Conservation (phyloP, 352 stramenopile genomes). For the Vaucheria bursata region DNA sequence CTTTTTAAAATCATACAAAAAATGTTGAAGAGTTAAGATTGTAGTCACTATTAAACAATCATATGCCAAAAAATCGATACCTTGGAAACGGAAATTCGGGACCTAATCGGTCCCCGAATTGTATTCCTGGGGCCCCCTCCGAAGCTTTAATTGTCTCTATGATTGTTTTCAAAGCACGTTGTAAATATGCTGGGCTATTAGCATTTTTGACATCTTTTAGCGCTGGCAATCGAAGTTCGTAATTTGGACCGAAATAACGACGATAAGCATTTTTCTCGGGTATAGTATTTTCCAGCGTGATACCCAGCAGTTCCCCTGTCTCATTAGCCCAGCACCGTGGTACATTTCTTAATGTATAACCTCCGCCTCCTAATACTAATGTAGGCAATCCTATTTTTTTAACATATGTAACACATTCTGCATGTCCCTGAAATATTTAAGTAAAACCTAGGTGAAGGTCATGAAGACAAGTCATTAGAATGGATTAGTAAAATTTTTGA, state of each 20-base stretch:
- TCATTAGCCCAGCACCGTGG: conserved; percentile 88
- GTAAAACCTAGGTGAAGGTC: not conserved
- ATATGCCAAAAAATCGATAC: too few species aligned
- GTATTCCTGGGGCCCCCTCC: conserved; percentile 37
- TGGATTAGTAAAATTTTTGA: not conserved
- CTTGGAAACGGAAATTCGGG: too few species aligned
- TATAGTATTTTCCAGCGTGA: conserved; percentile 82
- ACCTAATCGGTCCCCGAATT: conserved; percentile 15
- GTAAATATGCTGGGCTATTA: conserved; percentile 79
- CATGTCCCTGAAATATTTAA: conserved; percentile 64
- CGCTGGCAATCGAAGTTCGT: conserved; percentile 89
- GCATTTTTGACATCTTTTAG: conserved; percentile 98
- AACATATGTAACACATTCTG: conserved; percentile 90
- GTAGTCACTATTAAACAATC: too few species aligned
- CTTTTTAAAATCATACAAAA: too few species aligned
- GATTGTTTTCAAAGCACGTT: too few species aligned
- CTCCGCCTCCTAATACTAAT: conserved; percentile 88
- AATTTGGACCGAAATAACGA: conserved; percentile 96
- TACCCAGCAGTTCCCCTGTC: conserved; percentile 82
- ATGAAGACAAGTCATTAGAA: not conserved
- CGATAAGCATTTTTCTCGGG: conserved; percentile 99
- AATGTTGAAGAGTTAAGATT: too few species aligned
- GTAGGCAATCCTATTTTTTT: conserved; percentile 90
- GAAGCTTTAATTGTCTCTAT: too few species aligned
- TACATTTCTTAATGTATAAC: conserved; percentile 96